These are phyloP conservation scores for Carnegiea gigantea DNA, from an alignment of 179 eudicot species.

Conservation along the genomic window DNA sequence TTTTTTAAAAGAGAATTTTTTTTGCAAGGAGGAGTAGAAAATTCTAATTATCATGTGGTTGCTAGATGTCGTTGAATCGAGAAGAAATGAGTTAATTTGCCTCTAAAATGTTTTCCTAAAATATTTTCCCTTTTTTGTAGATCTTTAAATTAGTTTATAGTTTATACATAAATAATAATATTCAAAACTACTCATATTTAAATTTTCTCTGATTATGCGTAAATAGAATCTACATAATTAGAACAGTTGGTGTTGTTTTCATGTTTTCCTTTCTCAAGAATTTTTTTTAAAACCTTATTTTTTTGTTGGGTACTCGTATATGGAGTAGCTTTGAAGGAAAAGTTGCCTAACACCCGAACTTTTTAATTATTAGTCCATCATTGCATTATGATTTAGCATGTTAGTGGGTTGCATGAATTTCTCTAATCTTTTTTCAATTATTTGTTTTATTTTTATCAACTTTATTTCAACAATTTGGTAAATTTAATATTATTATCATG, in stretches of 20 bases:
- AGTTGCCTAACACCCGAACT: not conserved
- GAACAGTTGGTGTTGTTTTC: too few relatives aligned
- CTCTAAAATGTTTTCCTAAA: too few relatives aligned
- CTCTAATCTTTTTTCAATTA: not conserved
- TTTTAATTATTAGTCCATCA: not conserved
- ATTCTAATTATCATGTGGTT: not conserved
- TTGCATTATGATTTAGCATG: not conserved
- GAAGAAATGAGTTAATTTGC: too few relatives aligned
- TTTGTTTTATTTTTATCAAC: not conserved
- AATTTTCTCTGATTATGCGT: too few relatives aligned
- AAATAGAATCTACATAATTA: too few relatives aligned
- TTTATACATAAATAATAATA: too few relatives aligned
- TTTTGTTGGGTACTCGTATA: not conserved
- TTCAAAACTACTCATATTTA: too few relatives aligned
- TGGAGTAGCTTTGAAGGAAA: not conserved
- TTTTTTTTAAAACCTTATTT: too few relatives aligned
- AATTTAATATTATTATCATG: not conserved
- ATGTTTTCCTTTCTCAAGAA: too few relatives aligned
- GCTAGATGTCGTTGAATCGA: not conserved
- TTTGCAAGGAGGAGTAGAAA: not conserved
- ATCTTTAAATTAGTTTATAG: too few relatives aligned
- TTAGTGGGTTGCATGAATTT: conserved; percentile 5
- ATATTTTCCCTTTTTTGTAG: too few relatives aligned
- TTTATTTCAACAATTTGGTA: not conserved
- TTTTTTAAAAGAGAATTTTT: not conserved